A percentile compares a stretch with the other conserved stretches of the same genome.
Evolutionary conservation across 495 filamentous ascomycete genomes (phyloP).

Genomic region (Chlorociboria aeruginascens): DNA sequence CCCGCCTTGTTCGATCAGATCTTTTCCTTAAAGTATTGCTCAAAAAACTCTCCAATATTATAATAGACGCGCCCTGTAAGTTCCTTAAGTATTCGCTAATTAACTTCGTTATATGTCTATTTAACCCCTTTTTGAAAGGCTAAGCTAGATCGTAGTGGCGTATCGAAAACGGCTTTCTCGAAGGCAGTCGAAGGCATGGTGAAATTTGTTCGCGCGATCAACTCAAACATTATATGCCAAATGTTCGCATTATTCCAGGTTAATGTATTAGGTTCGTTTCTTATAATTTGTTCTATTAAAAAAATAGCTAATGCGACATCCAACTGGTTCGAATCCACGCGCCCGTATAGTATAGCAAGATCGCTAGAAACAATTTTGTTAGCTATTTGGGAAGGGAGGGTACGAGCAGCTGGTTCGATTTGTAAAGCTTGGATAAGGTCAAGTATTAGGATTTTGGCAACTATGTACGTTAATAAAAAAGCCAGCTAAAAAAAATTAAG

Average conservation of each 20-base stretch:
- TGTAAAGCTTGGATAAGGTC: constrained; percentile 13
- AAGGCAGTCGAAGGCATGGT: constrained; percentile 18
- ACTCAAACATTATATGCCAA: constrained; percentile 14
- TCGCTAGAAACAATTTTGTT: constrained; percentile 10
- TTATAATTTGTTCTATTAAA: constrained; percentile 16
- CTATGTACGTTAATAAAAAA: too few species aligned
- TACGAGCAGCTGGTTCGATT: constrained; percentile 12
- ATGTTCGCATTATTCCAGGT: too few species aligned
- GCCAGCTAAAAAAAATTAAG: too few species aligned
- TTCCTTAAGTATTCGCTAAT: constrained; percentile 22
- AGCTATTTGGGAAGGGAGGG: constrained; percentile 15
- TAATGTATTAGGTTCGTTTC: constrained; percentile 13
- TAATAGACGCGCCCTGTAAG: constrained; percentile 19
- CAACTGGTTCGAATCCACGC: constrained; percentile 10
- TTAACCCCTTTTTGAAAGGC: constrained; percentile 19
- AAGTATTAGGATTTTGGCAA: constrained; percentile 13
- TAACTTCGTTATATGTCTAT: constrained; percentile 22
- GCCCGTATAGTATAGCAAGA: constrained; percentile 13
- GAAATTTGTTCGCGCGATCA: constrained; percentile 12
- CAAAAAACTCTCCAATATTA: constrained; percentile 16
- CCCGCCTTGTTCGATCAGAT: constrained; percentile 15
- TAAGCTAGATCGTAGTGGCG: constrained; percentile 21
- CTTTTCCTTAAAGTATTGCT: constrained; percentile 20
- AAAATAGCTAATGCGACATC: constrained; percentile 11
- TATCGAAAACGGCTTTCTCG: constrained; percentile 22